These are phyloP conservation scores for Candida stauntonica DNA, from an alignment of 805 yeast species.

Conservation along the genomic window DNA sequence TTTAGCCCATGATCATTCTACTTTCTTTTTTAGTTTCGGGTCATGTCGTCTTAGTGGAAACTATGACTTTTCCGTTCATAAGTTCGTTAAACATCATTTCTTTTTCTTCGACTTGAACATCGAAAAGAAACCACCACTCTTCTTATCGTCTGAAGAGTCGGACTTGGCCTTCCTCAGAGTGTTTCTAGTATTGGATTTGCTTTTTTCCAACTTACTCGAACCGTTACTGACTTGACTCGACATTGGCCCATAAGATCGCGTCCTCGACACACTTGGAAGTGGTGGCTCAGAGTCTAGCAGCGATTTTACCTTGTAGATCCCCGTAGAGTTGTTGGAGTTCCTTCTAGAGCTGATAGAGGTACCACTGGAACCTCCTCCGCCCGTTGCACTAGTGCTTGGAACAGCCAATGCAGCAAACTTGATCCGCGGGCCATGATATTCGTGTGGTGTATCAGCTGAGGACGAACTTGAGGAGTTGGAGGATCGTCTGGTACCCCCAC, in stretches of 20 bases:
- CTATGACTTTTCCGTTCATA: too few species aligned
- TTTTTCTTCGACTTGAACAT: constrained; percentile 17
- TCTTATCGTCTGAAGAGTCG: constrained; percentile 5
- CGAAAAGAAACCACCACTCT: constrained; percentile 15
- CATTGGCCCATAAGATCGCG: constrained; percentile 14
- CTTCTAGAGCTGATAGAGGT: constrained; percentile 15
- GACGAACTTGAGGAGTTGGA: constrained; percentile 5
- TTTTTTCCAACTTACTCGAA: constrained; percentile 2
- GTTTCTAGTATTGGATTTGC: constrained; percentile 2
- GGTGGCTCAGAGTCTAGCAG: constrained; percentile 19
- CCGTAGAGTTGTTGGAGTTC: constrained; percentile 11
- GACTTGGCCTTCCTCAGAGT: constrained; percentile 11
- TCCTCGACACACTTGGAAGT: constrained; percentile 8
- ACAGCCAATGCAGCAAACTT: constrained; percentile 20
- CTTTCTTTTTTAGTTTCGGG: too few species aligned
- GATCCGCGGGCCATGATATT: constrained; percentile 17
- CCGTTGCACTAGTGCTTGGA: constrained; percentile 12
- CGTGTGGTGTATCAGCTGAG: constrained; percentile 7
- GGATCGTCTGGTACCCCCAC: background rate
- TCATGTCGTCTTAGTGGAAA: too few species aligned
- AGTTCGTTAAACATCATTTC: background rate
- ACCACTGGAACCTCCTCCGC: constrained; percentile 2
- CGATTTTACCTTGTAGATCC: constrained; percentile 24
- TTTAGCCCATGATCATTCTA: too few species aligned
- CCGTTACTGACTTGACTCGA: constrained; percentile 5